A percentile compares a stretch with the other conserved stretches of the same genome.
Evolutionary conservation across 2,329 filamentous ascomycete species (phyloP).

Genomic region (Trichophyton rubrum): DNA sequence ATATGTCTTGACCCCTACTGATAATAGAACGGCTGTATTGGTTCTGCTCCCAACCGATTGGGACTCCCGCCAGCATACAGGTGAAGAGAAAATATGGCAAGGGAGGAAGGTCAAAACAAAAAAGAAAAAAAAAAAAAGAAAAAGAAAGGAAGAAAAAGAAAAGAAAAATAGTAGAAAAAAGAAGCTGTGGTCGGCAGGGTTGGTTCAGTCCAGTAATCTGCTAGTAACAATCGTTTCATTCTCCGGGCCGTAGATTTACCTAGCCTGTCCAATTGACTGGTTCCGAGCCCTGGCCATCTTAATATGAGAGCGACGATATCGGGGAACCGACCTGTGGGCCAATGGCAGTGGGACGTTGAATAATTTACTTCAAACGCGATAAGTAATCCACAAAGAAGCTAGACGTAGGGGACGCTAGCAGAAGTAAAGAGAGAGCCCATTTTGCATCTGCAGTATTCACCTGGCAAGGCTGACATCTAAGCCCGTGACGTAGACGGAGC

Average conservation of each 20-base stretch:
- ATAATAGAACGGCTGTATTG: neutral
- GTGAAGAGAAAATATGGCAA: neutral
- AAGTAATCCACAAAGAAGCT: neutral
- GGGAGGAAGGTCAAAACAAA: neutral
- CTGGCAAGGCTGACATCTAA: too few species aligned
- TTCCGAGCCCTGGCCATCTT: neutral
- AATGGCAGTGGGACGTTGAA: neutral
- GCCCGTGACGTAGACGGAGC: neutral
- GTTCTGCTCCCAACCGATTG: neutral
- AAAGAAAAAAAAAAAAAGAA: neutral
- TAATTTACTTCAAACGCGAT: constrained; percentile 1
- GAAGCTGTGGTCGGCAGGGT: neutral
- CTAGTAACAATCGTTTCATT: constrained; percentile 2
- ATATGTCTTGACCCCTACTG: neutral
- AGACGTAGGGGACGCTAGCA: neutral
- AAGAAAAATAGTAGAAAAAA: neutral
- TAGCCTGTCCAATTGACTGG: constrained; percentile 1
- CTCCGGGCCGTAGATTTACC: constrained; percentile 3
- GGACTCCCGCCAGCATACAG: neutral
- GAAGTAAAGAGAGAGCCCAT: neutral
- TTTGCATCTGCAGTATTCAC: neutral
- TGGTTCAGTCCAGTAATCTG: neutral
- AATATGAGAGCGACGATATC: neutral
- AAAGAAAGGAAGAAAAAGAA: neutral
- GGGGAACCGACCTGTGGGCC: neutral